Percentiles rank a stretch among this genome's conserved stretches.
Conservation (phyloP, 2,329 filamentous ascomycete species). For the Trichoderma arundinaceum region DNA sequence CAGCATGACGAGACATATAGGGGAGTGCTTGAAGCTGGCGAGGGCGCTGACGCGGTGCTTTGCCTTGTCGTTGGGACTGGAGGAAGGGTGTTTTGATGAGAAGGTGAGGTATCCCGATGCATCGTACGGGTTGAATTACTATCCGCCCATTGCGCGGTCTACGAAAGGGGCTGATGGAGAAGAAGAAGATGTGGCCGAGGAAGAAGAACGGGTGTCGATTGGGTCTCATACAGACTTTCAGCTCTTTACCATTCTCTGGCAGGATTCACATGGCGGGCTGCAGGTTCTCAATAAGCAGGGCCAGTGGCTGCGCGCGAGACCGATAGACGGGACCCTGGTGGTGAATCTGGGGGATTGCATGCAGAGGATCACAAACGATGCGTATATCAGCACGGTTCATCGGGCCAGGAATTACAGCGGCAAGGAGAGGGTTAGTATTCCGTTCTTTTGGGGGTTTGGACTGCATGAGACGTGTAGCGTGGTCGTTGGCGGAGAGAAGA, state of each 20-base stretch:
- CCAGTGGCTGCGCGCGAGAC: slow-evolving; percentile 51
- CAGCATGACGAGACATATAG: slow-evolving; percentile 55
- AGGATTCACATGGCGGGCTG: slow-evolving; percentile 51
- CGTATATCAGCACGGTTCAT: slow-evolving; percentile 57
- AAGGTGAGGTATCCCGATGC: slow-evolving; percentile 59
- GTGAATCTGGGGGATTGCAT: slow-evolving; percentile 60
- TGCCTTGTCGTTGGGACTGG: slow-evolving; percentile 59
- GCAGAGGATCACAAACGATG: slow-evolving; percentile 57
- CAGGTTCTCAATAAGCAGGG: slow-evolving; percentile 49
- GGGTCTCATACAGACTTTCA: slow-evolving; percentile 61
- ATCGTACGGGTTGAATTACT: slow-evolving; percentile 50
- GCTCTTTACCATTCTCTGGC: slow-evolving; percentile 56
- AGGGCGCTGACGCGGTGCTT: slow-evolving; percentile 58
- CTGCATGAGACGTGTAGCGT: slow-evolving; percentile 50
- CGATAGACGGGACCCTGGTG: slow-evolving; percentile 52
- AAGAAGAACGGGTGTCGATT: slow-evolving; percentile 44
- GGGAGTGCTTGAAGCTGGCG: slow-evolving; percentile 55
- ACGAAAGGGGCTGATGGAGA: neutral
- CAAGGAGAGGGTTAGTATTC: slow-evolving; percentile 50
- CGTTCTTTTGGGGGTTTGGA: slow-evolving; percentile 54
- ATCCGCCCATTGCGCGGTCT: slow-evolving; percentile 40
- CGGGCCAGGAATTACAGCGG: slow-evolving; percentile 51
- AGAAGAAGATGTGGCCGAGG: neutral
- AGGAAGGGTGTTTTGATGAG: slow-evolving; percentile 61
- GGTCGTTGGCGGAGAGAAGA: slow-evolving; percentile 45